A percentile compares a stretch with the other conserved stretches of the same genome.
Conservation (phyloP, 202 grass and related monocot genomes). For the Digitaria exilis region DNA sequence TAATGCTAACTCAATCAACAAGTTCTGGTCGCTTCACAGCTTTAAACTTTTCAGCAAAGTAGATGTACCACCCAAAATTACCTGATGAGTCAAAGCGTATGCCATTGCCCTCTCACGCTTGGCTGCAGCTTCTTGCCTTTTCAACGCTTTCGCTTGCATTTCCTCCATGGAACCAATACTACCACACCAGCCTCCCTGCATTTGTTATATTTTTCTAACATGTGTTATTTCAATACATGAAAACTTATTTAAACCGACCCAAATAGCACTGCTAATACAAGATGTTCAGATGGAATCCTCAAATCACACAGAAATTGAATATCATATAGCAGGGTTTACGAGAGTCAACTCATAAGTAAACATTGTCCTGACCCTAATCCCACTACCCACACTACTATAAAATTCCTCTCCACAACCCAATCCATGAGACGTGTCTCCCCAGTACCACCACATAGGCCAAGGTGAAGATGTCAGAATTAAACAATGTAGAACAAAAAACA, state of each 20-base stretch:
- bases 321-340: background rate
- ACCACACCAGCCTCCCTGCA: constrained; percentile 91
- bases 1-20: constrained; percentile 15
- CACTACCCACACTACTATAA: background rate
- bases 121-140: constrained; percentile 88
- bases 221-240: constrained; percentile 13
- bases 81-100: constrained; percentile 97
- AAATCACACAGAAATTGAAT: constrained; percentile 3
- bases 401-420: background rate
- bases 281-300: constrained; percentile 15
- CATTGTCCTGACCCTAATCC: background rate
- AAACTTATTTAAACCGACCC: constrained; percentile 10
- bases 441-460: background rate
- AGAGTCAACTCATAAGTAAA: constrained; percentile 5
- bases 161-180: constrained; percentile 81
- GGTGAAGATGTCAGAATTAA: background rate
- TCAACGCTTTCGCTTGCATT: constrained; percentile 90
- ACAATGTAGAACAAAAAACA: background rate
- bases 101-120: constrained; percentile 98
- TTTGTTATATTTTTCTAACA: background rate
- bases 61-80: constrained; percentile 45
- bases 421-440: background rate
- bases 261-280: background rate
- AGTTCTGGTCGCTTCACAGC: constrained; percentile 4
- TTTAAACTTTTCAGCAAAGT: constrained; percentile 1